phyloP scores from a whole-genome alignment of 2,329 filamentous ascomycete genomes.

The Paradendryphiella salina region DNA sequence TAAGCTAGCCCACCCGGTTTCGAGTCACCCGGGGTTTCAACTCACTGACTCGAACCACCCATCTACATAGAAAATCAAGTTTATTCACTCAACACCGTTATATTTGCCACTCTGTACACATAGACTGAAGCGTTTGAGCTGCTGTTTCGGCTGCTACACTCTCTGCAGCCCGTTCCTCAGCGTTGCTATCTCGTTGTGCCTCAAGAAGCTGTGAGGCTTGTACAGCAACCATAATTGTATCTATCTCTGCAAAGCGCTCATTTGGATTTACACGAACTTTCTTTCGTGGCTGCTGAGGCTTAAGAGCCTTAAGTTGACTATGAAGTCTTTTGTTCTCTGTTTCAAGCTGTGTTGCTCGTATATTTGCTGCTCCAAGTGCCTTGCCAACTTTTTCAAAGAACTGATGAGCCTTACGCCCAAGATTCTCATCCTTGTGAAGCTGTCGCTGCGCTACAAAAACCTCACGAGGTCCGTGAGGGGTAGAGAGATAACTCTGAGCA shows the following conservation, averaged over 20 bases:
- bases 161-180: background rate
- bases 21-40: no score
- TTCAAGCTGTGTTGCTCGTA: background rate
- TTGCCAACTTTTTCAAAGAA: no score
- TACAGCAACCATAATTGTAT: slow-evolving; percentile 2
- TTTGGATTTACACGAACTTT: slow-evolving; percentile 2
- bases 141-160: slow-evolving; percentile 4
- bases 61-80: background rate
- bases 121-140: slow-evolving; percentile 7
- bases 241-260: slow-evolving; percentile 1
- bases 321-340: background rate
- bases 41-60: background rate
- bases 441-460: no score
- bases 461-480: no score
- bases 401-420: no score
- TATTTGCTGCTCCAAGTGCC: no score
- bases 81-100: slow-evolving; percentile 2
- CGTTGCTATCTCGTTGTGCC: background rate
- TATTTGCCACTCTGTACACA: slow-evolving; percentile 5
- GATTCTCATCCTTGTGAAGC: no score
- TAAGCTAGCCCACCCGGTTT: background rate
- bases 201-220: background rate
- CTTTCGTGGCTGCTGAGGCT: background rate
- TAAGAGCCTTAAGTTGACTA: slow-evolving; percentile 4
- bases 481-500: no score